Evolutionary conservation across 2,329 filamentous ascomycete genomes (phyloP).

Genomic region (Ophiosphaerella narmari): DNA sequence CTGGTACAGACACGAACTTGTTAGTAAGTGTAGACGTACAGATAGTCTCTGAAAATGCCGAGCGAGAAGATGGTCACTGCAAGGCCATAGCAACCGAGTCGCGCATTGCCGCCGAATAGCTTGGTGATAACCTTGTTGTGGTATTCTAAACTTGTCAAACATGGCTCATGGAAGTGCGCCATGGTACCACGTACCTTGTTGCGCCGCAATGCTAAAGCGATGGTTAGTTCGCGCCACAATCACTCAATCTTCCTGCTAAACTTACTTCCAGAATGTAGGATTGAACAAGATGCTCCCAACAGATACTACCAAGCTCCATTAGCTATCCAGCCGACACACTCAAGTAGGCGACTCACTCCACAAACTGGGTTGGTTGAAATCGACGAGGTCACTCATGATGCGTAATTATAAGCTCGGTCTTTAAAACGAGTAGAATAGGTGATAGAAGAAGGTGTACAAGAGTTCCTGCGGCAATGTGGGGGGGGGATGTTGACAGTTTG

Average conservation of each 20-base stretch:
- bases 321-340: background rate
- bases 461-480: slow-evolving; percentile 11
- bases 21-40: slow-evolving; percentile 40
- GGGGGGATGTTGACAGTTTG: slow-evolving; percentile 30
- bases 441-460: background rate
- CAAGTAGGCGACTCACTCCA: slow-evolving; percentile 47
- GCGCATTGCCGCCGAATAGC: slow-evolving; percentile 77
- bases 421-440: background rate
- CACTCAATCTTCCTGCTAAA: background rate
- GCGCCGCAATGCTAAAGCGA: slow-evolving; percentile 72
- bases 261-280: slow-evolving; percentile 98
- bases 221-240: slow-evolving; percentile 3
- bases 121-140: slow-evolving; percentile 86
- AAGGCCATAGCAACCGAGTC: slow-evolving; percentile 85
- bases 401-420: background rate
- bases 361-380: slow-evolving; percentile 53
- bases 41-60: slow-evolving; percentile 79
- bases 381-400: slow-evolving; percentile 40
- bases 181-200: slow-evolving; percentile 65
- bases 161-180: background rate
- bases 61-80: slow-evolving; percentile 88
- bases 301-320: slow-evolving; percentile 64
- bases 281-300: slow-evolving; percentile 87
- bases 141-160: slow-evolving; percentile 68
- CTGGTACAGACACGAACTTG: background rate